phyloP scores from a whole-genome alignment of 2,329 filamentous ascomycete genomes.

The Paradendryphiella salina region DNA sequence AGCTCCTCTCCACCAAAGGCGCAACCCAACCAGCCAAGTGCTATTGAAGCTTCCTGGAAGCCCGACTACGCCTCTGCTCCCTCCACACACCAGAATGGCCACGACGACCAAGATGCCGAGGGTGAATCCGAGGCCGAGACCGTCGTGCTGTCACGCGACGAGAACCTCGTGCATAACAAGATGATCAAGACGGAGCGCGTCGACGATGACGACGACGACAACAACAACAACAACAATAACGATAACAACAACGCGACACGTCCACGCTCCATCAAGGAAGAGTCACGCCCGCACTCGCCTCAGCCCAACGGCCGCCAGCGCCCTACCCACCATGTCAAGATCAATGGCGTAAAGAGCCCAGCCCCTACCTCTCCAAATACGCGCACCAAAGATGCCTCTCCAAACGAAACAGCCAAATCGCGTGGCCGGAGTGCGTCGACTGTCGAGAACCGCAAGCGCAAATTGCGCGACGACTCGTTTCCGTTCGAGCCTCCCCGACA shows the following conservation, averaged over 20 bases:
- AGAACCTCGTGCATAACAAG: constrained; percentile 47
- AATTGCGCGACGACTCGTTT: constrained; percentile 45
- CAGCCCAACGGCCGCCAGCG: constrained; percentile 32
- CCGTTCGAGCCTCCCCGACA: constrained; percentile 47
- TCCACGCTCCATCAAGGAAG: constrained; percentile 37
- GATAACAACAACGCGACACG: constrained; percentile 26
- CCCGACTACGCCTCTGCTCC: background rate
- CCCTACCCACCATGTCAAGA: constrained; percentile 30
- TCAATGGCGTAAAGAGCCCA: constrained; percentile 41
- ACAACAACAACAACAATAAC: constrained; percentile 20
- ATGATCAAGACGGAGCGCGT: constrained; percentile 47
- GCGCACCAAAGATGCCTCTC: constrained; percentile 43
- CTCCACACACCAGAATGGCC: constrained; percentile 23
- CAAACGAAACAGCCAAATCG: constrained; percentile 29
- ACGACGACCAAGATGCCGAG: constrained; percentile 41
- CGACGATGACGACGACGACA: constrained; percentile 38
- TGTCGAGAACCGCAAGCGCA: constrained; percentile 48
- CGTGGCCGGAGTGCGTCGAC: constrained; percentile 46
- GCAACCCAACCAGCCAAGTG: constrained; percentile 10
- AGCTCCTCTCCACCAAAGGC: constrained; percentile 14
- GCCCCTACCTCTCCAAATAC: constrained; percentile 44
- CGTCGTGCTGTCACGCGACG: constrained; percentile 50
- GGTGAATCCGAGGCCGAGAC: constrained; percentile 57
- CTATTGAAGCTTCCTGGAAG: background rate
- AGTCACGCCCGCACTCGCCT: constrained; percentile 29